phyloP scores from a whole-genome alignment of 2,329 filamentous ascomycete species.

The Mollisiaceae sp. region DNA sequence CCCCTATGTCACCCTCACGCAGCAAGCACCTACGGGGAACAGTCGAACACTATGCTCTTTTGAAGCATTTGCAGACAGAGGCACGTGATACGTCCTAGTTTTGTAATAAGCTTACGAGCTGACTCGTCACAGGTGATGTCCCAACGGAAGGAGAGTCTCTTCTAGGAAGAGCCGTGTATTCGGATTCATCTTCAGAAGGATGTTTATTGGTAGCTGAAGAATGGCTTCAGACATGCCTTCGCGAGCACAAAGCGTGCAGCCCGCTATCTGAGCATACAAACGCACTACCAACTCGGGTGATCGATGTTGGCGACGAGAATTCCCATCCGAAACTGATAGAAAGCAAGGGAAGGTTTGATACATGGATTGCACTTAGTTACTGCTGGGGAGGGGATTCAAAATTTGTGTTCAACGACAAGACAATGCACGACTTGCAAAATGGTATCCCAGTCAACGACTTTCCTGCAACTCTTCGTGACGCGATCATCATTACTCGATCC shows the following conservation, averaged over 20 bases:
- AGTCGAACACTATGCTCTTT: constrained; percentile 26
- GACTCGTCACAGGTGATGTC: constrained; percentile 18
- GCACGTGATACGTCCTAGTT: constrained; percentile 6
- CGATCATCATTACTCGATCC: constrained; percentile 24
- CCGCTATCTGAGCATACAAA: neutral
- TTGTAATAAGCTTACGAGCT: neutral
- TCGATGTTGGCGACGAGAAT: constrained; percentile 27
- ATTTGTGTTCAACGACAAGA: constrained; percentile 19
- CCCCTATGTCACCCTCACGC: constrained; percentile 28
- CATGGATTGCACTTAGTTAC: constrained; percentile 31
- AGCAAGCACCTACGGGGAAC: constrained; percentile 14
- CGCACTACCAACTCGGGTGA: constrained; percentile 25
- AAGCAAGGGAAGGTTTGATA: constrained; percentile 10
- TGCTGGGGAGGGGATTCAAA: constrained; percentile 27
- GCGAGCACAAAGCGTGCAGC: constrained; percentile 23
- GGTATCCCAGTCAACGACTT: constrained; percentile 22
- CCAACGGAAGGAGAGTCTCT: constrained; percentile 21
- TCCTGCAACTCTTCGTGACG: constrained; percentile 24
- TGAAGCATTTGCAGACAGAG: constrained; percentile 30
- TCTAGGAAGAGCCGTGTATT: constrained; percentile 25
- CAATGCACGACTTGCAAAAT: constrained; percentile 14
- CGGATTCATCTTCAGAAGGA: constrained; percentile 22
- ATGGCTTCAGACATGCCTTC: constrained; percentile 27
- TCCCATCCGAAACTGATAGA: constrained; percentile 20
- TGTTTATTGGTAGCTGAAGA: constrained; percentile 23